phyloP scores from a whole-genome alignment of 768 basidiomycete genomes.

The Boletus vinaceobasis region DNA sequence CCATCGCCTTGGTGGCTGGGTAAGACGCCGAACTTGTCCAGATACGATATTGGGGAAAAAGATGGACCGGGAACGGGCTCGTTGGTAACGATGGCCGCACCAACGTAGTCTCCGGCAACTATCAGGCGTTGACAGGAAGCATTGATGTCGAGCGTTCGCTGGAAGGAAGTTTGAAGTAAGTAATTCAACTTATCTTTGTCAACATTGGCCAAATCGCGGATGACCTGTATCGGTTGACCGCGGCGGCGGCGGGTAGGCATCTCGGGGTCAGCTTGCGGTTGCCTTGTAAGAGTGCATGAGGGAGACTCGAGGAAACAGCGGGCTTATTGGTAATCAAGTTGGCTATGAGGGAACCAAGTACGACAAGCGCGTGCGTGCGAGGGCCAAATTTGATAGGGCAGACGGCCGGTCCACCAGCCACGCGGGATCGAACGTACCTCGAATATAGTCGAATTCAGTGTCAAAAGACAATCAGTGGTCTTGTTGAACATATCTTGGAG shows the following conservation, averaged over 20 bases:
- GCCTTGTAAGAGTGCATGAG: constrained; percentile 87
- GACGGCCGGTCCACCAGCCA: constrained; percentile 83
- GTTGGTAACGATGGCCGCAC: constrained; percentile 89
- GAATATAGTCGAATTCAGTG: constrained; percentile 74
- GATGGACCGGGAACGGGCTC: constrained; percentile 38
- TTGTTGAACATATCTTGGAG: no score
- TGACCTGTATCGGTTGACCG: constrained; percentile 82
- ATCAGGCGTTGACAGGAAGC: constrained; percentile 84
- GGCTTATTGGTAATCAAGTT: constrained; percentile 99
- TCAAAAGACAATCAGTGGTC: no score
- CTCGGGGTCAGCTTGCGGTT: constrained; percentile 81
- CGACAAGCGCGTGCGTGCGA: constrained; percentile 81
- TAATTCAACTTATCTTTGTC: constrained; percentile 70
- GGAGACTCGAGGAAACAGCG: constrained; percentile 90
- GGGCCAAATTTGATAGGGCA: constrained; percentile 77
- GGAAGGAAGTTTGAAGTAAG: constrained; percentile 88
- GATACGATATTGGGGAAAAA: constrained; percentile 68
- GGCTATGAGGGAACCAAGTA: constrained; percentile 94
- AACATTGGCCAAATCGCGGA: constrained; percentile 66
- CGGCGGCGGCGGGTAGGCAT: constrained; percentile 92
- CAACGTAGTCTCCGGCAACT: constrained; percentile 92
- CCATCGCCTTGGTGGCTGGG: constrained; percentile 96
- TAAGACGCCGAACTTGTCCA: constrained; percentile 97
- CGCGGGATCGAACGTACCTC: constrained; percentile 71
- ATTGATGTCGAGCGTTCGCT: constrained; percentile 62